A percentile compares a stretch with the other conserved stretches of the same genome.
These are phyloP conservation scores for Juncus inflexus DNA, from an alignment of 176 grass and related monocot species.

Conservation along the genomic window DNA sequence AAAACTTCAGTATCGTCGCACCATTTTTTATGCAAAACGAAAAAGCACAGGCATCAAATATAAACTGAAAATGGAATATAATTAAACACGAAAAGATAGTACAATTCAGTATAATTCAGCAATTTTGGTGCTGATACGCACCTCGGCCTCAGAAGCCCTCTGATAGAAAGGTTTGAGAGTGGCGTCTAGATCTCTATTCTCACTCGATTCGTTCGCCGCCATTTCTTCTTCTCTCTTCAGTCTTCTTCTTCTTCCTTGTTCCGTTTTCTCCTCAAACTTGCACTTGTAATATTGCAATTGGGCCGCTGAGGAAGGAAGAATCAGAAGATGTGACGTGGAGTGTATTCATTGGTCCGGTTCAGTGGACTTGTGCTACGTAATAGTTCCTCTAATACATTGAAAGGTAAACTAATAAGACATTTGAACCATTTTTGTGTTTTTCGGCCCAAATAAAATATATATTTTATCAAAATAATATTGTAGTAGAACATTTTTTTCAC, in stretches of 20 bases:
- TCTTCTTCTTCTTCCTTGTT: background rate
- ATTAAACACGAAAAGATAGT: background rate
- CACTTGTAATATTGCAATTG: too few relatives aligned
- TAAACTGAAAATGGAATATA: background rate
- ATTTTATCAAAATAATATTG: too few relatives aligned
- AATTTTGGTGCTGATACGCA: background rate
- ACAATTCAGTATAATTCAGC: background rate
- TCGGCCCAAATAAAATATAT: too few relatives aligned
- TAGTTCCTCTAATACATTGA: too few relatives aligned
- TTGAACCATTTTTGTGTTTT: too few relatives aligned
- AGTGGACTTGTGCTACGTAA: too few relatives aligned
- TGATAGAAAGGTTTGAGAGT: slow-evolving; percentile 59
- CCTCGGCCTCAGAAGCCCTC: slow-evolving; percentile 77
- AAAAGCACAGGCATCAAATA: background rate
- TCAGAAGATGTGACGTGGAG: too few relatives aligned
- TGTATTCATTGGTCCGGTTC: too few relatives aligned
- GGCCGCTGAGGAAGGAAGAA: too few relatives aligned
- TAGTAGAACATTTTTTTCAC: too few relatives aligned
- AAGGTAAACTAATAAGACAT: too few relatives aligned
- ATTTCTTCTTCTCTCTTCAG: slow-evolving; percentile 24
- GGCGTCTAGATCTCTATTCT: slow-evolving; percentile 23
- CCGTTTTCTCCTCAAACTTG: background rate
- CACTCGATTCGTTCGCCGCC: slow-evolving; percentile 35
- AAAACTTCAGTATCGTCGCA: too few relatives aligned
- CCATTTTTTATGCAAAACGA: background rate